A percentile compares a stretch with the other conserved stretches of the same genome.
Conservation (phyloP, 148 eudicot species). For the Salicornia ramosissima region DNA sequence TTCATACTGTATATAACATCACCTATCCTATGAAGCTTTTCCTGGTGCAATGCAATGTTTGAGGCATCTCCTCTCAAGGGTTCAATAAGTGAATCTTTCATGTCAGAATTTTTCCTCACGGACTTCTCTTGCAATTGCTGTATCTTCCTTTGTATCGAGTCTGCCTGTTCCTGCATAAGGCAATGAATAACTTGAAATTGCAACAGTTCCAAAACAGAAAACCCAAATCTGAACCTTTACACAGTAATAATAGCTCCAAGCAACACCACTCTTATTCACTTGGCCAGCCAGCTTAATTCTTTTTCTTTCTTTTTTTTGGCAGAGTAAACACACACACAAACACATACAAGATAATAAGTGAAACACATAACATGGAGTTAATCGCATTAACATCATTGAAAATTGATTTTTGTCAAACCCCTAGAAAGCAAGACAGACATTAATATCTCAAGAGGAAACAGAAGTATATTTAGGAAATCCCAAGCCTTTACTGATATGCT, state of each 20-base stretch:
- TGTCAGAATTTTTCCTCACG: conserved; percentile 20
- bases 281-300: conserved; percentile 3
- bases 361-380: background rate
- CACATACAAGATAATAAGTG: too few relatives aligned
- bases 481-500: too few relatives aligned
- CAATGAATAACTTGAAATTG: background rate
- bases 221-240: background rate
- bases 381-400: background rate
- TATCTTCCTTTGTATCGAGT: conserved; percentile 39
- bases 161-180: conserved; percentile 49
- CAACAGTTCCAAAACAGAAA: background rate
- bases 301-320: too few relatives aligned
- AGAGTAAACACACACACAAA: too few relatives aligned
- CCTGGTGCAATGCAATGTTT: conserved; percentile 45
- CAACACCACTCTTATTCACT: background rate
- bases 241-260: conserved; percentile 2
- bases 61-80: conserved; percentile 36
- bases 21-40: conserved; percentile 45
- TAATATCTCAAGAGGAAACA: background rate
- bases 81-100: conserved; percentile 26
- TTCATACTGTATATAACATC: conserved; percentile 36
- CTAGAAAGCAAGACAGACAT: background rate
- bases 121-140: conserved; percentile 39
- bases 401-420: background rate
- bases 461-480: too few relatives aligned